Evolutionary conservation across 2,329 filamentous ascomycete genomes (phyloP).

Genomic region (Pyrenochaeta sp.): DNA sequence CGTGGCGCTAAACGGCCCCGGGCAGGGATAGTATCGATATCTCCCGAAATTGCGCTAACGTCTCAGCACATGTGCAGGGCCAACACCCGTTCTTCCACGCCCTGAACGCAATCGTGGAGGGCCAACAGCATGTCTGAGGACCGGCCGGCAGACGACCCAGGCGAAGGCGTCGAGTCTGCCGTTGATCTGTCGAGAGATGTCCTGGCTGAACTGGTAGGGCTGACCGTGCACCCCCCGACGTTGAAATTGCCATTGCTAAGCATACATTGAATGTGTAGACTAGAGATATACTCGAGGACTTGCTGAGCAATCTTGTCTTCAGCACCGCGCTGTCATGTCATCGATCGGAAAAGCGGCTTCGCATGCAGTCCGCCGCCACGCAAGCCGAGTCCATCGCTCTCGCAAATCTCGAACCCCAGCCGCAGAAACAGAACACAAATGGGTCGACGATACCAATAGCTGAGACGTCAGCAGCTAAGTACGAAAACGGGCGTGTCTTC

Average conservation of each 20-base stretch:
- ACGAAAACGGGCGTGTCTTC: slow-evolving; percentile 73
- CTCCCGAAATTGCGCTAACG: slow-evolving; percentile 32
- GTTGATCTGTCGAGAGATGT: slow-evolving; percentile 37
- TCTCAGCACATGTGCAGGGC: slow-evolving; percentile 26
- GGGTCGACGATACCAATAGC: slow-evolving; percentile 59
- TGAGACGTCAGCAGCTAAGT: slow-evolving; percentile 72
- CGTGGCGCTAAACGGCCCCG: slow-evolving; percentile 24
- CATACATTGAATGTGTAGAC: slow-evolving; percentile 32
- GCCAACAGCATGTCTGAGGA: slow-evolving; percentile 49
- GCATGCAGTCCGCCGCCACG: slow-evolving; percentile 68
- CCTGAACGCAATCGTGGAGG: slow-evolving; percentile 21
- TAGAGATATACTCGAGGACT: slow-evolving; percentile 71
- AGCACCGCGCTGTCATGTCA: slow-evolving; percentile 78
- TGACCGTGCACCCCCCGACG: slow-evolving; percentile 13
- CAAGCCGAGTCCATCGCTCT: slow-evolving; percentile 51
- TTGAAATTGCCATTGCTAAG: slow-evolving; percentile 37
- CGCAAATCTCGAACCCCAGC: slow-evolving; percentile 44
- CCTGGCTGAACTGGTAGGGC: slow-evolving; percentile 44
- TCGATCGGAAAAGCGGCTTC: slow-evolving; percentile 79
- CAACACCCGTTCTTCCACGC: slow-evolving; percentile 21
- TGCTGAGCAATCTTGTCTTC: slow-evolving; percentile 79
- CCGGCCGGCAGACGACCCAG: slow-evolving; percentile 39
- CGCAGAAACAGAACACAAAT: slow-evolving; percentile 41
- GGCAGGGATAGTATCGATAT: slow-evolving; percentile 24
- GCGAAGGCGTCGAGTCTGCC: slow-evolving; percentile 34